These are phyloP conservation scores for Antrodiella citrinella DNA, from an alignment of 768 basidiomycete species.

Conservation along the genomic window DNA sequence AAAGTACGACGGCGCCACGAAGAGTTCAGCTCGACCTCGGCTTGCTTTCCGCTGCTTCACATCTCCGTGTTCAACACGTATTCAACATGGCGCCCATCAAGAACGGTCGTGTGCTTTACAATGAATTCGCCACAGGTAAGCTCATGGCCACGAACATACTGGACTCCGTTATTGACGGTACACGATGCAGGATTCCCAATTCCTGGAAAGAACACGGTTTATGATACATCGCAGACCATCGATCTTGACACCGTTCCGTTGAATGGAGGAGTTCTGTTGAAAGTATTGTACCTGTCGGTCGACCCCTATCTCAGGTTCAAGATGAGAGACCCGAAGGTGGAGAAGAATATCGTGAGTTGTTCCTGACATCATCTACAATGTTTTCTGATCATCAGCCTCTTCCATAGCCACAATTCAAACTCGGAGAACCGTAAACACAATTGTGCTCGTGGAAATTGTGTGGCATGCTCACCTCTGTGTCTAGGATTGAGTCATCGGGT, in stretches of 20 bases:
- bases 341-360: slow-evolving; percentile 10
- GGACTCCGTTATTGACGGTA: not conserved
- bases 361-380: not conserved
- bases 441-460: not conserved
- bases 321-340: slow-evolving; percentile 9
- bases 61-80: too few species aligned
- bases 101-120: slow-evolving; percentile 22
- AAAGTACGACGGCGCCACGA: too few species aligned
- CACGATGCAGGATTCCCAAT: slow-evolving; percentile 21
- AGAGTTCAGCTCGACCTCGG: too few species aligned
- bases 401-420: slow-evolving; percentile 10
- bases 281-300: slow-evolving; percentile 16
- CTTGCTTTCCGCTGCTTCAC: too few species aligned
- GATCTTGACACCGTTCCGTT: slow-evolving; percentile 19
- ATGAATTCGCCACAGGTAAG: slow-evolving; percentile 21
- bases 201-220: slow-evolving; percentile 20
- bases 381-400: not conserved
- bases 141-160: slow-evolving; percentile 5
- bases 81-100: slow-evolving; percentile 20
- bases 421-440: slow-evolving; percentile 22
- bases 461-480: not conserved
- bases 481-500: slow-evolving; percentile 16
- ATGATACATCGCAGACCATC: slow-evolving; percentile 21
- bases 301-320: slow-evolving; percentile 14
- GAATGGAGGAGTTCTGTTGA: slow-evolving; percentile 22